Evolutionary conservation across 75 land plant species (phyloP), one percentile per base, ranked within the genome.

Genomic region (Pinus tabuliformis): DNA sequence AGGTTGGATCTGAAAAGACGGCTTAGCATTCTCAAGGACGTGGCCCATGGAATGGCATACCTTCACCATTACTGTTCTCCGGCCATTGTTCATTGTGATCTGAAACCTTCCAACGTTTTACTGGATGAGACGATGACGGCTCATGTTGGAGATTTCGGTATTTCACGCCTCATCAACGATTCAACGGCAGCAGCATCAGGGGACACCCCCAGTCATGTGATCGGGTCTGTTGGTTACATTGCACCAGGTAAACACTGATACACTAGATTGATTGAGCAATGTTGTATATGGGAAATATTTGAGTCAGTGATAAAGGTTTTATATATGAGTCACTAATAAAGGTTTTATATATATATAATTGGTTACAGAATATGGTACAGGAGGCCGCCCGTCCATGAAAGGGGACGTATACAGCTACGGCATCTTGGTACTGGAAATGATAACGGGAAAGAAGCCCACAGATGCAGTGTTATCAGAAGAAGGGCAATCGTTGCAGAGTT

Each of bases 361-460:
- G n/a, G 0, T 4, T 58, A 0, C 83, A 89, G 91, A 89, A 56
- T 74, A n/a, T 17, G 21, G 61, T 6, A 59, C 2, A 20, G 20
- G 2, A 59, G 1, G 6, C 0, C 22, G 0, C 20, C 20, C 33
- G 1, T 33, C 33, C 33, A 33, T 33, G 33, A 33, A 33, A 33
- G 33, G 33, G 33, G 33, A 33, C 33, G 33, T 1, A 33, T 33
- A 33, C 1, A 33, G 33, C 33, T 33, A 33, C 1, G 33, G 33
- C 33, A 33, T 33, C 33, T 33, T 33, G 1, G 0, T 33, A 1
- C 1, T 33, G 33, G 33, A 33, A 33, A 33, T 82, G 2, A 39
- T 89, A 73, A 86, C 82, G 76, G 84, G 89, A 24, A 82, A 70
- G 74, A 83, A 84, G 60, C 91, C 91, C 1, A 82, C 79, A 3